Conservation (phyloP, 352 stramenopile species). For the Phytophthora macrochlamydospora region DNA sequence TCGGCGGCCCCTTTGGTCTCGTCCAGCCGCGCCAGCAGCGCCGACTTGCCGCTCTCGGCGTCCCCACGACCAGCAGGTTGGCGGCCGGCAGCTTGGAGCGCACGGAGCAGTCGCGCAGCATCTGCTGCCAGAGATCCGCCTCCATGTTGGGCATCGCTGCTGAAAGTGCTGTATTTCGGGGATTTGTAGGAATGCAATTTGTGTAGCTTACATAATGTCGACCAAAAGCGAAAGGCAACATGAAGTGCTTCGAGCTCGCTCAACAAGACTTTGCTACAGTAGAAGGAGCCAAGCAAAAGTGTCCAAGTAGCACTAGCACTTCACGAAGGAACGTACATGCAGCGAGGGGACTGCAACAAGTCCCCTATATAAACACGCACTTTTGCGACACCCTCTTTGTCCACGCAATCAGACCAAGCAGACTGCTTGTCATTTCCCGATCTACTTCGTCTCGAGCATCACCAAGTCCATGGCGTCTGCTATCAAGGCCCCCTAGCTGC, state of each 20-base stretch:
- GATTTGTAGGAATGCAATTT: neutral
- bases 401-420: no score
- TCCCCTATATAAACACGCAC: neutral
- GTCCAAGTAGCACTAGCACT: no score
- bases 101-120: conserved; percentile 83
- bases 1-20: conserved; percentile 29
- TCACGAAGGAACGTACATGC: no score
- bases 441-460: neutral
- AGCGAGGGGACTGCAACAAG: no score
- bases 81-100: conserved; percentile 69
- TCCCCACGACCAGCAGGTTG: conserved; percentile 79
- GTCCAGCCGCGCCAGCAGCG: conserved; percentile 66
- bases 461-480: neutral
- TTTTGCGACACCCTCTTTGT: neutral
- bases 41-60: conserved; percentile 73
- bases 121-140: conserved; percentile 81
- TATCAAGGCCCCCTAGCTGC: conserved; percentile 52
- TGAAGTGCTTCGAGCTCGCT: no score
- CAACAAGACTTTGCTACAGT: neutral
- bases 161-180: no score
- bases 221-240: no score
- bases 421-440: neutral
- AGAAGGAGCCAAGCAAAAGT: neutral
- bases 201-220: neutral
- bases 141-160: neutral